These are phyloP conservation scores for Fusarium sp. DNA, from an alignment of 2,329 filamentous ascomycete genomes.

Conservation along the genomic window DNA sequence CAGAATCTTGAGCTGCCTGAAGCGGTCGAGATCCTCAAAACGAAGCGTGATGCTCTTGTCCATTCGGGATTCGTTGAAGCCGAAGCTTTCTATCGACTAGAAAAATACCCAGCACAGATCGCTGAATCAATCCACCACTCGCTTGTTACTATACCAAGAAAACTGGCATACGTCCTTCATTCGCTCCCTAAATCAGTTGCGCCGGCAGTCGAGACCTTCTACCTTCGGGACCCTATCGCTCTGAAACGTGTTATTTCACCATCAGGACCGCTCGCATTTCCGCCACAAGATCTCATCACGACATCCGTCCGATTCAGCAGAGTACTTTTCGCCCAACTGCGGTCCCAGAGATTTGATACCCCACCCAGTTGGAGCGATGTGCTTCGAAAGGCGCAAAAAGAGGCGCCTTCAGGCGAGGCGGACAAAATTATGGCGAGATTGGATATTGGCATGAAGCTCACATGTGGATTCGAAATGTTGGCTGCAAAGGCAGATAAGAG, in stretches of 20 bases:
- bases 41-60: slow-evolving; percentile 69
- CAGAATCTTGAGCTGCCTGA: slow-evolving; percentile 70
- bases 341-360: slow-evolving; percentile 83
- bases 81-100: slow-evolving; percentile 90
- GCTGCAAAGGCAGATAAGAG: slow-evolving; percentile 74
- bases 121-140: slow-evolving; percentile 80
- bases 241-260: slow-evolving; percentile 75
- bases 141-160: slow-evolving; percentile 80
- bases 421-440: slow-evolving; percentile 50
- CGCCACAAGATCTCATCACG: slow-evolving; percentile 82
- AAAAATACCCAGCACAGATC: slow-evolving; percentile 85
- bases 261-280: slow-evolving; percentile 70
- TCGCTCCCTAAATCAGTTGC: slow-evolving; percentile 80
- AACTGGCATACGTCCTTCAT: slow-evolving; percentile 83
- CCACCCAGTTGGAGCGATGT: slow-evolving; percentile 63
- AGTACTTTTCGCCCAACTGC: slow-evolving; percentile 90
- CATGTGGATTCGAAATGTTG: slow-evolving; percentile 92
- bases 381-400: slow-evolving; percentile 39
- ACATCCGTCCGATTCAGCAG: slow-evolving; percentile 86
- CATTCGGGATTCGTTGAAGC: slow-evolving; percentile 81
- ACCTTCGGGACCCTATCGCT: slow-evolving; percentile 84
- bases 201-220: slow-evolving; percentile 90
- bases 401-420: slow-evolving; percentile 19
- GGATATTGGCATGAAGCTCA: slow-evolving; percentile 88
- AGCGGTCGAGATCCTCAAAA: slow-evolving; percentile 71